Evolutionary conservation across 2,329 filamentous ascomycete genomes (phyloP).

Genomic region (Metarhizium guizhouense): DNA sequence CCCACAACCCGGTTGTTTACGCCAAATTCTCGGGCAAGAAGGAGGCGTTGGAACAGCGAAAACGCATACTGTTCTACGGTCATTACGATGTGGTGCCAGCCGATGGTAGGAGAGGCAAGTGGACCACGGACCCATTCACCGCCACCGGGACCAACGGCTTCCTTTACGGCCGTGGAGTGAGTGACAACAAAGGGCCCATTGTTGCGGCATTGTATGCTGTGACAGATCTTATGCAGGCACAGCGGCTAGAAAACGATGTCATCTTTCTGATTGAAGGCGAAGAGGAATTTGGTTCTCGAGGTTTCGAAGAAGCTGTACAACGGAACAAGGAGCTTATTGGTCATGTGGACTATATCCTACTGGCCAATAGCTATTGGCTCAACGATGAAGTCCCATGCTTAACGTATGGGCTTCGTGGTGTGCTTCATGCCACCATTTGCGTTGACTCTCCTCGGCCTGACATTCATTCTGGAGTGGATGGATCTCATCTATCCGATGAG

Average conservation of each 20-base stretch:
- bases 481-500: constrained; percentile 82
- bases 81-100: constrained; percentile 97
- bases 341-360: constrained; percentile 82
- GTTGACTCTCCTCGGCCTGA: constrained; percentile 82
- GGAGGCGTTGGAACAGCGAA: constrained; percentile 55
- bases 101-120: constrained; percentile 72
- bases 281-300: constrained; percentile 87
- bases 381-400: constrained; percentile 92
- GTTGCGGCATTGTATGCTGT: constrained; percentile 91
- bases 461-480: constrained; percentile 93
- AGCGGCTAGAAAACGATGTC: constrained; percentile 76
- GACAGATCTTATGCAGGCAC: constrained; percentile 77
- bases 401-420: constrained; percentile 87
- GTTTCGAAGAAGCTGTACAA: constrained; percentile 76
- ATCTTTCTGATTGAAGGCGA: constrained; percentile 94
- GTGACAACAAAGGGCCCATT: constrained; percentile 95
- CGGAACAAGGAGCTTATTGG: constrained; percentile 79
- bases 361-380: constrained; percentile 98
- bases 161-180: constrained; percentile 90
- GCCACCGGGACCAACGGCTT: constrained; percentile 85
- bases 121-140: constrained; percentile 83
- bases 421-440: constrained; percentile 85
- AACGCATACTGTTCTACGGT: constrained; percentile 91
- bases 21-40: constrained; percentile 78
- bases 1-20: constrained; percentile 85